phyloP scores from a whole-genome alignment of 2,329 filamentous ascomycete species.

The Volutella citrinella region DNA sequence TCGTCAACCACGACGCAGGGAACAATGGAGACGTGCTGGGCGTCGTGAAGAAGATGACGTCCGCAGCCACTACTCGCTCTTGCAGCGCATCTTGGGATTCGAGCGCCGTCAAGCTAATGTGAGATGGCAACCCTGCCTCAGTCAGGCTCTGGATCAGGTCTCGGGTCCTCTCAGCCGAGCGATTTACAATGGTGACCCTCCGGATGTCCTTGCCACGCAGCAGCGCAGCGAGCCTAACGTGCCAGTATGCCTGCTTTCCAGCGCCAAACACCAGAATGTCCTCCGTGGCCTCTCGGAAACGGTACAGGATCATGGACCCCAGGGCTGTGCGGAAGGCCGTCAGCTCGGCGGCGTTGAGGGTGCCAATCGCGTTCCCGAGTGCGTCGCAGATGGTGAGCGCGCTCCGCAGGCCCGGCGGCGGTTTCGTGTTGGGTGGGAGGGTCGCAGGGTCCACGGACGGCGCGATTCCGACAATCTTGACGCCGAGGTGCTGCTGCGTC shows the following conservation, averaged over 20 bases:
- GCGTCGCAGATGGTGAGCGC: conserved; percentile 58
- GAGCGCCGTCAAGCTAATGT: conserved; percentile 14
- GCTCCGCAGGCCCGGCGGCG: conserved; percentile 41
- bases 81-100: conserved; percentile 14
- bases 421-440: conserved; percentile 4
- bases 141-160: conserved; percentile 18
- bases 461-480: conserved; percentile 56
- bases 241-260: conserved; percentile 71
- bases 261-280: conserved; percentile 67
- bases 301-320: conserved; percentile 58
- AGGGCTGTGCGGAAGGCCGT: conserved; percentile 69
- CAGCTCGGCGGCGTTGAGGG: conserved; percentile 66
- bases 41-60: conserved; percentile 32
- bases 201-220: conserved; percentile 34
- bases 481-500: conserved; percentile 55
- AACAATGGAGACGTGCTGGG: conserved; percentile 29
- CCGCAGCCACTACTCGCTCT: conserved; percentile 17
- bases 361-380: conserved; percentile 54
- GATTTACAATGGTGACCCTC: conserved; percentile 32
- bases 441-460: conserved; percentile 11
- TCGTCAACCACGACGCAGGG: conserved; percentile 18
- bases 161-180: conserved; percentile 21
- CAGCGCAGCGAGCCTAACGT: conserved; percentile 62
- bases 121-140: conserved; percentile 11
- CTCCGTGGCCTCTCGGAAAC: conserved; percentile 20